A percentile compares a stretch with the other conserved stretches of the same genome.
phyloP scores from a whole-genome alignment of 768 basidiomycete species.

The Tulasnella sp. region DNA sequence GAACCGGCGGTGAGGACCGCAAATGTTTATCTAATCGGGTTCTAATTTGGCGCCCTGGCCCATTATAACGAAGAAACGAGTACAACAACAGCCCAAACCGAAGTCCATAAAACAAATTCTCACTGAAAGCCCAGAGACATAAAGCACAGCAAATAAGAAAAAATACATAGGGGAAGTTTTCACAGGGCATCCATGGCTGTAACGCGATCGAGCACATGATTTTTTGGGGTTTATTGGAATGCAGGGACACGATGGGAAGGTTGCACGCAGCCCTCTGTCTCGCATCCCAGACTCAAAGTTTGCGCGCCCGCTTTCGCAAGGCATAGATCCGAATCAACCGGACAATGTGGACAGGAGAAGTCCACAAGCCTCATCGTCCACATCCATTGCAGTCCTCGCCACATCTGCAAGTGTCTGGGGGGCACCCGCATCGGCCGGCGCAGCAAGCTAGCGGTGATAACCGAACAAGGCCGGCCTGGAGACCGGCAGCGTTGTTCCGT shows the following conservation, averaged over 20 bases:
- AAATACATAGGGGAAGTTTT: conserved; percentile 14
- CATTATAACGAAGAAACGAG: not conserved
- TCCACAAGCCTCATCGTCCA: not conserved
- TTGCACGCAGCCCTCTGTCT: not conserved
- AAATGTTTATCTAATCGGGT: conserved; percentile 11
- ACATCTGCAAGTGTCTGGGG: conserved; percentile 23
- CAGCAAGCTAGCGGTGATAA: conserved; percentile 30
- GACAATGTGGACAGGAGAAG: not conserved
- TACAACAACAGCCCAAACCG: not conserved
- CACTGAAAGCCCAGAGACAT: not conserved
- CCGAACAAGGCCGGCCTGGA: conserved; percentile 2
- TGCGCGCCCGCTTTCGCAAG: conserved; percentile 1
- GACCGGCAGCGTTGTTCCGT: conserved; percentile 17
- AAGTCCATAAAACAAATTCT: not conserved
- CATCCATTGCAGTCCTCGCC: conserved; percentile 23
- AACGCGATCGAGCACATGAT: conserved; percentile 15
- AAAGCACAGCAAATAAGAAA: conserved; percentile 7
- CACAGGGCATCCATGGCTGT: not conserved
- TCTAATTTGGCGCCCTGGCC: conserved; percentile 19
- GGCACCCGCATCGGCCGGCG: conserved; percentile 24
- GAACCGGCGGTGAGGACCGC: not conserved
- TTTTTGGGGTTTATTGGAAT: conserved; percentile 20
- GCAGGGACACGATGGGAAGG: conserved; percentile 21
- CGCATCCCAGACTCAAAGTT: conserved; percentile 17
- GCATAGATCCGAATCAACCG: conserved; percentile 7